Percentiles rank a stretch among this genome's conserved stretches.
phyloP scores from a whole-genome alignment of 768 basidiomycete species.

The Lactarius sp. region DNA sequence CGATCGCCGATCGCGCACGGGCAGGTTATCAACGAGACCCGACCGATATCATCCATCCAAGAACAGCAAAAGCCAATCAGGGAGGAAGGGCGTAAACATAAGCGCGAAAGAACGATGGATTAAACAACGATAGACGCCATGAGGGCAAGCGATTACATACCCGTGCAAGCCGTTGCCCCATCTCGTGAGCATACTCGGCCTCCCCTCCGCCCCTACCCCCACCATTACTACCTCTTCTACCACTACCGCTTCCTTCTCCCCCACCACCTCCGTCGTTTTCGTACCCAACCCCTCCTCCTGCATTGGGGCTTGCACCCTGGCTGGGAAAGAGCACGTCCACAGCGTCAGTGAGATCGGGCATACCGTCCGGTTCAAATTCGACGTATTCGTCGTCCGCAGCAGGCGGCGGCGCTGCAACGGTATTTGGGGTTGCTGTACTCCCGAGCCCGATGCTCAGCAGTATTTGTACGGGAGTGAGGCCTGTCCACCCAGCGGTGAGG shows the following conservation, averaged over 20 bases:
- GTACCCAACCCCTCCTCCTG: conserved; percentile 28
- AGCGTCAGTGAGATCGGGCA: conserved; percentile 64
- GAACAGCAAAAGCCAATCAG: not conserved
- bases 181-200: conserved; percentile 68
- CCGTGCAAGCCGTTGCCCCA: conserved; percentile 63
- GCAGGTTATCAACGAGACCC: not conserved
- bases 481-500: conserved; percentile 75
- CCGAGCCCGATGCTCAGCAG: conserved; percentile 69
- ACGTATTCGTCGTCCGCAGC: conserved; percentile 38
- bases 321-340: conserved; percentile 63
- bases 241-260: conserved; percentile 77
- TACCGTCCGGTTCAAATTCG: conserved; percentile 70
- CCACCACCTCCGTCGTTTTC: conserved; percentile 37
- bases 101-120: not conserved
- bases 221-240: conserved; percentile 33
- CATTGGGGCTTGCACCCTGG: conserved; percentile 30
- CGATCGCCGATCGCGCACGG: not conserved
- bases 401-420: not conserved
- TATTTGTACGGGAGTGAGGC: conserved; percentile 62
- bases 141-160: conserved; percentile 39
- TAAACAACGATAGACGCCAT: conserved; percentile 5
- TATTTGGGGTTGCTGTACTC: not conserved
- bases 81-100: conserved; percentile 10
- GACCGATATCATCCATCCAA: not conserved
- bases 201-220: conserved; percentile 48